Percentiles rank a stretch among this genome's conserved stretches.
Evolutionary conservation across 208 protist species (phyloP).

Genomic region (Blastocrithidia nonstop): DNA sequence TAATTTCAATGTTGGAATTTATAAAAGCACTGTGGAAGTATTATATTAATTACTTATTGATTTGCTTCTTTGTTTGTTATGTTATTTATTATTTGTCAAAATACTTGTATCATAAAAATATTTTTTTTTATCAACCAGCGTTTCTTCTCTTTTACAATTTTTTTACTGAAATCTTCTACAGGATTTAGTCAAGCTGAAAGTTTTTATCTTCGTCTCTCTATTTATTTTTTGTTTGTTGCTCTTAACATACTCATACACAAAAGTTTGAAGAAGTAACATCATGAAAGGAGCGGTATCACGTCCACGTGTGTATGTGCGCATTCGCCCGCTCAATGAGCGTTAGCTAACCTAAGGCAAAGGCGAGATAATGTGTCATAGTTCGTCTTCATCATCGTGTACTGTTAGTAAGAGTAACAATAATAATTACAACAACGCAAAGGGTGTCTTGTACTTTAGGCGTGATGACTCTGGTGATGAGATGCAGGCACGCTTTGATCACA

Average conservation of each 20-base stretch:
- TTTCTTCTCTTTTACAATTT: no score
- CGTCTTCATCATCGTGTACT: slow-evolving; percentile 20
- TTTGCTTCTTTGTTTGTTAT: background rate
- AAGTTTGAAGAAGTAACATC: background rate
- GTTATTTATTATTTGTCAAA: no score
- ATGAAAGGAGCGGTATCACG: slow-evolving; percentile 28
- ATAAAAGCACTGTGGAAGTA: background rate
- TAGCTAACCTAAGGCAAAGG: slow-evolving; percentile 55
- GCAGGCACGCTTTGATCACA: slow-evolving; percentile 73
- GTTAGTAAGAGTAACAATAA: no score
- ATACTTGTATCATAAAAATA: no score
- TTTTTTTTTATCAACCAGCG: no score
- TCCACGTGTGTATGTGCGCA: slow-evolving; percentile 80
- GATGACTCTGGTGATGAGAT: slow-evolving; percentile 34
- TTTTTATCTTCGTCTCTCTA: slow-evolving; percentile 1
- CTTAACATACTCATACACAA: background rate
- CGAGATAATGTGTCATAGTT: slow-evolving; percentile 39
- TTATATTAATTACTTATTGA: background rate
- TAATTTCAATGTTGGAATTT: background rate
- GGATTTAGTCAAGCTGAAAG: background rate
- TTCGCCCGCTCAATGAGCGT: slow-evolving; percentile 74
- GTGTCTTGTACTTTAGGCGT: slow-evolving; percentile 70
- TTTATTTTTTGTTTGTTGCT: background rate
- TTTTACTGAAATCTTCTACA: no score
- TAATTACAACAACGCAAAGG: no score